Conservation (phyloP, 1,284 basidiomycete genomes). For the Hypsizygus ulmarius region DNA sequence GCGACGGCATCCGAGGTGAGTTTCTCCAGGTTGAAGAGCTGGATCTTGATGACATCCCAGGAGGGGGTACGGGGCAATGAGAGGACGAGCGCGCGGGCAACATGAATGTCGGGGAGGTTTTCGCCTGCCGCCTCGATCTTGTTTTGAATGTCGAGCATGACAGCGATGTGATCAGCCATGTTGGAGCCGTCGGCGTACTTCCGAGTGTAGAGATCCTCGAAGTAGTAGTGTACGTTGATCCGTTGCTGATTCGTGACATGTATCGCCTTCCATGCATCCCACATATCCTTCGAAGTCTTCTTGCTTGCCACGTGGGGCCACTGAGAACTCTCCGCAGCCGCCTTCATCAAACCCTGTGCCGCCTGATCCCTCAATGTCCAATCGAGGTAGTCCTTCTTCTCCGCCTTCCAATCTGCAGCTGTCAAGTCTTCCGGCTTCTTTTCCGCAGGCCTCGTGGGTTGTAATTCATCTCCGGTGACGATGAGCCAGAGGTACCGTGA, state of each 20-base stretch:
- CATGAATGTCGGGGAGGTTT: too few relatives aligned
- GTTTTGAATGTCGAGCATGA: slow-evolving; percentile 5
- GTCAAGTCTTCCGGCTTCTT: neutral
- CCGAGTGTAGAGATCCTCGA: slow-evolving; percentile 13
- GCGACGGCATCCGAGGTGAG: too few relatives aligned
- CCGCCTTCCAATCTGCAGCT: slow-evolving; percentile 7
- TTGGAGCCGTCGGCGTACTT: slow-evolving; percentile 8
- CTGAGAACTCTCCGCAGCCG: slow-evolving; percentile 14
- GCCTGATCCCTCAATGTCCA: slow-evolving; percentile 15
- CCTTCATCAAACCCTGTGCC: slow-evolving; percentile 18
- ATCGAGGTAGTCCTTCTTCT: slow-evolving; percentile 12
- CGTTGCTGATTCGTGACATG: slow-evolving; percentile 8
- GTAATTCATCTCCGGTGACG: slow-evolving; percentile 7
- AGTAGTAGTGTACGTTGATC: too few relatives aligned
- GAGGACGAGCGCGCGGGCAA: too few relatives aligned
- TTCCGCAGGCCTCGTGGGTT: too few relatives aligned
- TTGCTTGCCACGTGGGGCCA: slow-evolving; percentile 15
- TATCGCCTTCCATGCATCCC: slow-evolving; percentile 8
- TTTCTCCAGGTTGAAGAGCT: too few relatives aligned
- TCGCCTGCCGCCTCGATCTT: too few relatives aligned
- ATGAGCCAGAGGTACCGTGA: slow-evolving; percentile 14
- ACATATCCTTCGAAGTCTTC: slow-evolving; percentile 11
- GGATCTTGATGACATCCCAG: too few relatives aligned
- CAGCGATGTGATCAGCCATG: slow-evolving; percentile 14
- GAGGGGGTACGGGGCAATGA: too few relatives aligned